Evolutionary conservation across 2,329 filamentous ascomycete species (phyloP).

Genomic region (Zymoseptoria brevis): DNA sequence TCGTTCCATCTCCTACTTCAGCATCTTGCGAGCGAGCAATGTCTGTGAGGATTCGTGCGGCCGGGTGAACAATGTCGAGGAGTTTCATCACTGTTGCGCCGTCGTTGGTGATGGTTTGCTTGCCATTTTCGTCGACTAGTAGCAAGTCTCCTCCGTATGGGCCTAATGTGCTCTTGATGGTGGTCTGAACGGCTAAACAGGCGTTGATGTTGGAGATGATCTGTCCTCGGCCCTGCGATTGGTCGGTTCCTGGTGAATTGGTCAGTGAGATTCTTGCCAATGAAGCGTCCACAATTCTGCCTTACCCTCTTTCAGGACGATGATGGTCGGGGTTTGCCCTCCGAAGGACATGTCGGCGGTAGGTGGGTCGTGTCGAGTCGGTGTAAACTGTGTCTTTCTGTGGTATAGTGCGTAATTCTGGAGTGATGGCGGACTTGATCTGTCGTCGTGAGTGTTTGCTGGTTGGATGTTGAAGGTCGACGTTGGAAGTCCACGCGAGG

Average conservation of each 20-base stretch:
- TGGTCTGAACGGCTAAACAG: constrained; percentile 88
- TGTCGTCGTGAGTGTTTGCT: background rate
- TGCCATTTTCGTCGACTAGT: constrained; percentile 91
- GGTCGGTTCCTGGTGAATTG: constrained; percentile 68
- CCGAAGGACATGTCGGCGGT: constrained; percentile 74
- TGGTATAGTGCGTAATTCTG: background rate
- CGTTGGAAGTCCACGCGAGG: background rate
- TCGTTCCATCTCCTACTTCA: constrained; percentile 96
- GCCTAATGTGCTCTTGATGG: constrained; percentile 90
- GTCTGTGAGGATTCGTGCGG: constrained; percentile 92
- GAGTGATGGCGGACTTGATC: background rate
- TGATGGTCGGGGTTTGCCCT: constrained; percentile 94
- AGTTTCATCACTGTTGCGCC: constrained; percentile 99
- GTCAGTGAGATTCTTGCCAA: constrained; percentile 10
- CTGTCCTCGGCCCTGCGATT: constrained; percentile 94
- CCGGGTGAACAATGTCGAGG: constrained; percentile 96
- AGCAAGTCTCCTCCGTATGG: constrained; percentile 95
- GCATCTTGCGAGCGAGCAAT: constrained; percentile 98
- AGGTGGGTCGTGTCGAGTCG: background rate
- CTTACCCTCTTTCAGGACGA: constrained; percentile 92
- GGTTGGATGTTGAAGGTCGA: background rate
- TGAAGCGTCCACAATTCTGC: constrained; percentile 26
- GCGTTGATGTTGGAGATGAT: constrained; percentile 98
- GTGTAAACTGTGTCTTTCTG: background rate
- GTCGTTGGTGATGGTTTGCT: constrained; percentile 97